Percentiles rank a stretch among this genome's conserved stretches.
Conservation (phyloP, 768 basidiomycete species). For the Auriculariales sp. region DNA sequence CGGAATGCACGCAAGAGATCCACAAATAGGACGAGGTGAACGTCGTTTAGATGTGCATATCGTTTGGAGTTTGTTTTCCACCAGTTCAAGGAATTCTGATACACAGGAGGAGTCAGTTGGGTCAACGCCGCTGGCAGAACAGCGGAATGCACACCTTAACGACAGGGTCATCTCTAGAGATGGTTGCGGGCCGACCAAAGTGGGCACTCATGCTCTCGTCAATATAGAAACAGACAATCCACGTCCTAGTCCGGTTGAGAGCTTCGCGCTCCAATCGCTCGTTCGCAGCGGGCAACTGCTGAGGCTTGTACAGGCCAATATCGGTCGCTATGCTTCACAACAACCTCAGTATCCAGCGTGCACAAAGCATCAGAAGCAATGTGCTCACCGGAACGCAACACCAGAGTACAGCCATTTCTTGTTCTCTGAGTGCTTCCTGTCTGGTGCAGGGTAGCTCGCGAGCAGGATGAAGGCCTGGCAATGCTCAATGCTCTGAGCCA, state of each 20-base stretch:
- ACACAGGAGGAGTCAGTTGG: no score
- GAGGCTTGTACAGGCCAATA: constrained; percentile 42
- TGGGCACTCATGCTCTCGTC: constrained; percentile 65
- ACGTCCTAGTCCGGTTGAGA: constrained; percentile 56
- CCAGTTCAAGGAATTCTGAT: no score
- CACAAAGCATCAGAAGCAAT: neutral
- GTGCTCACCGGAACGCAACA: constrained; percentile 42
- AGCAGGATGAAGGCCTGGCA: constrained; percentile 71
- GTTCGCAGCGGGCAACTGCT: constrained; percentile 18
- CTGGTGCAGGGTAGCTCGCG: constrained; percentile 46
- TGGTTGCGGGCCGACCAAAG: constrained; percentile 58
- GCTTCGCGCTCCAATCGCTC: constrained; percentile 49
- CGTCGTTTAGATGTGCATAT: no score
- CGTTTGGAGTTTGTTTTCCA: no score
- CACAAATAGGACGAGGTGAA: no score
- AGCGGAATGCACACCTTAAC: no score
- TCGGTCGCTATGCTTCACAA: constrained; percentile 62
- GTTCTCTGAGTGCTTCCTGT: constrained; percentile 54
- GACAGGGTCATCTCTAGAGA: constrained; percentile 44
- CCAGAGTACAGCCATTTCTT: constrained; percentile 61
- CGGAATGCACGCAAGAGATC: no score
- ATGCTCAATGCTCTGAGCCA: constrained; percentile 55
- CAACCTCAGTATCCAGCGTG: no score
- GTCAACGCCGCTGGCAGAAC: no score
- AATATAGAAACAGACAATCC: constrained; percentile 63